Percentiles rank a stretch among this genome's conserved stretches.
Evolutionary conservation across 2,329 filamentous ascomycete genomes (phyloP).

Genomic region (Colletotrichum spaethianum): DNA sequence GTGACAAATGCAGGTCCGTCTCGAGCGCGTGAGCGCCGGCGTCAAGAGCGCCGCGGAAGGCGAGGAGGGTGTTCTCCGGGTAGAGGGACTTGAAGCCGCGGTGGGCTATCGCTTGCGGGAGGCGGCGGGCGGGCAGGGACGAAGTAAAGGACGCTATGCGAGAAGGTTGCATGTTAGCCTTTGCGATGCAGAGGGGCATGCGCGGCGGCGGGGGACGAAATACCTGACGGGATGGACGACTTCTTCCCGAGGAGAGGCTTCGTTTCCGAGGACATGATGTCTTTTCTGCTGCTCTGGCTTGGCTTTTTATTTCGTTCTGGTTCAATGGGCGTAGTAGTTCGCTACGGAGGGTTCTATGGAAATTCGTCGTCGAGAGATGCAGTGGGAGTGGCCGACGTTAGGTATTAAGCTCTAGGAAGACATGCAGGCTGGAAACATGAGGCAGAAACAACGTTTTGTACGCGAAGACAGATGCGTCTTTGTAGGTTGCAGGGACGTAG

Average conservation of each 20-base stretch:
- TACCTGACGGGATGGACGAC: constrained; percentile 15
- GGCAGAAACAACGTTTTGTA: background rate
- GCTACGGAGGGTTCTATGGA: background rate
- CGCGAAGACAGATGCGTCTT: background rate
- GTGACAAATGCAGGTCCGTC: constrained; percentile 88
- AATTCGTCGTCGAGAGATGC: background rate
- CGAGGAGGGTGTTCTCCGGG: constrained; percentile 89
- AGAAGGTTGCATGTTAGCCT: background rate
- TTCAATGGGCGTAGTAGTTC: background rate
- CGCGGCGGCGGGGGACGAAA: background rate
- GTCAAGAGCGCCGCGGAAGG: constrained; percentile 81
- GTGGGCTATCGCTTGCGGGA: constrained; percentile 84
- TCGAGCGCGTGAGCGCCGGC: constrained; percentile 87
- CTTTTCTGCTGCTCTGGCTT: background rate
- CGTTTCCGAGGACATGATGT: constrained; percentile 1
- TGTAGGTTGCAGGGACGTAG: background rate
- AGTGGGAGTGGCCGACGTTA: background rate
- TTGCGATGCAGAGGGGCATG: background rate
- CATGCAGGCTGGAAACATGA: background rate
- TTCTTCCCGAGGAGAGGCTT: constrained; percentile 11
- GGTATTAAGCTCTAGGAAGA: background rate
- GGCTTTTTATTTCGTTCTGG: background rate
- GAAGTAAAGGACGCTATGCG: constrained; percentile 52
- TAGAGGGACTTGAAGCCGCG: constrained; percentile 82
- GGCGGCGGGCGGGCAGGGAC: constrained; percentile 47